Evolutionary conservation across 2,329 filamentous ascomycete species (phyloP).

Genomic region (Byssoonygena ceratinophila): DNA sequence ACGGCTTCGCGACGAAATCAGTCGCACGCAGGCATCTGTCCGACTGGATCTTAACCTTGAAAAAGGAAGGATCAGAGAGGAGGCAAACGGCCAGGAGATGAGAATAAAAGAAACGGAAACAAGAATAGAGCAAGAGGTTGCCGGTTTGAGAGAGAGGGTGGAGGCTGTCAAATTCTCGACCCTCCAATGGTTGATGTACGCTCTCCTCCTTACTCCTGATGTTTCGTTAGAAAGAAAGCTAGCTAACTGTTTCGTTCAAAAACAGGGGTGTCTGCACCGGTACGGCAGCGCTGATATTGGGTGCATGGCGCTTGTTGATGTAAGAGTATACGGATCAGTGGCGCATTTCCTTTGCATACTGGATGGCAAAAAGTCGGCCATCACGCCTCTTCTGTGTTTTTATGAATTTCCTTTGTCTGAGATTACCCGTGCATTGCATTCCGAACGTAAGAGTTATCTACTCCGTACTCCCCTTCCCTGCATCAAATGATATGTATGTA

Average conservation of each 20-base stretch:
- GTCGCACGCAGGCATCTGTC: constrained; percentile 84
- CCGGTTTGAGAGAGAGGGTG: constrained; percentile 76
- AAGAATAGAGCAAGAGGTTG: constrained; percentile 94
- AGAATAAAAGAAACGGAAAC: constrained; percentile 99
- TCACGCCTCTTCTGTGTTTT: not conserved
- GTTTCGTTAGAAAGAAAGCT: not conserved
- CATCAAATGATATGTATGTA: not conserved
- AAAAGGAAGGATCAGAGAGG: constrained; percentile 90
- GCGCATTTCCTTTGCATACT: not conserved
- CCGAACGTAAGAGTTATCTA: too few species aligned
- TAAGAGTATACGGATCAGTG: constrained; percentile 22
- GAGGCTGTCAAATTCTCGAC: constrained; percentile 98
- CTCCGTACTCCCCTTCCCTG: too few species aligned
- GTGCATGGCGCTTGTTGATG: constrained; percentile 58
- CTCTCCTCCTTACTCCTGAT: constrained; percentile 32
- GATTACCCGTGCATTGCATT: not conserved
- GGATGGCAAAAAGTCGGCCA: not conserved
- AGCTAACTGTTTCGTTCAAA: constrained; percentile 22
- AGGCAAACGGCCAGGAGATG: constrained; percentile 91
- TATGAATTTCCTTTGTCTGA: constrained; percentile 3
- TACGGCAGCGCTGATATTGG: constrained; percentile 54
- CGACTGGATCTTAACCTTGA: constrained; percentile 88
- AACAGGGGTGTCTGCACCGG: constrained; percentile 54
- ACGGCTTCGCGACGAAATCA: constrained; percentile 83
- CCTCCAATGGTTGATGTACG: constrained; percentile 94